Conservation (phyloP, 345 rosid genomes). For the Eucalyptus pauciflora region DNA sequence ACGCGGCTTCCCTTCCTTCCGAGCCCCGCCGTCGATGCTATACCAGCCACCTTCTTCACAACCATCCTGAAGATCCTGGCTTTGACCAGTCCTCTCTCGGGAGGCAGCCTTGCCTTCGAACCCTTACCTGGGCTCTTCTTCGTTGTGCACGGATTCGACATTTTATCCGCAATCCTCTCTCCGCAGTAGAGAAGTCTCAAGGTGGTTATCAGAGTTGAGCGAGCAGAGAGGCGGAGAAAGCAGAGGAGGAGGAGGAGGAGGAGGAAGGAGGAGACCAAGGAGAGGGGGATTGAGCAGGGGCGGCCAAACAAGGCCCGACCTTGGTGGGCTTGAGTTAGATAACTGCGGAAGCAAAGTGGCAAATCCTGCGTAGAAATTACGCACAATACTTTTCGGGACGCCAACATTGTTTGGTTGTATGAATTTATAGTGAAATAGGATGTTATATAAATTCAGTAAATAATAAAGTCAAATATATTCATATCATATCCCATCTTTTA, state of each 20-base stretch:
- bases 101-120: not conserved
- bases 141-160: not conserved
- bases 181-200: not conserved
- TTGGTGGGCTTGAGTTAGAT: not conserved
- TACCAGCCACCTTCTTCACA: not conserved
- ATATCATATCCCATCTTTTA: too few species aligned
- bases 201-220: not conserved
- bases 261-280: too few species aligned
- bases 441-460: too few species aligned
- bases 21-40: not conserved
- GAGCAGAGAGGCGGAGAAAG: not conserved
- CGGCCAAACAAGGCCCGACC: not conserved
- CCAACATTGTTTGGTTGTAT: not conserved
- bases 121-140: not conserved
- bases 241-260: not conserved
- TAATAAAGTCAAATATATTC: too few species aligned
- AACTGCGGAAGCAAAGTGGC: not conserved
- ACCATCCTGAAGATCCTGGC: not conserved
- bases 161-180: not conserved
- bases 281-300: too few species aligned
- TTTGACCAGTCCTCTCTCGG: not conserved
- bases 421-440: not conserved
- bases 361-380: not conserved
- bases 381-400: not conserved
- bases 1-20: not conserved